These are phyloP conservation scores for Tetrastigma voinierianum DNA, from an alignment of 164 flowering plant genomes.

Conservation along the genomic window DNA sequence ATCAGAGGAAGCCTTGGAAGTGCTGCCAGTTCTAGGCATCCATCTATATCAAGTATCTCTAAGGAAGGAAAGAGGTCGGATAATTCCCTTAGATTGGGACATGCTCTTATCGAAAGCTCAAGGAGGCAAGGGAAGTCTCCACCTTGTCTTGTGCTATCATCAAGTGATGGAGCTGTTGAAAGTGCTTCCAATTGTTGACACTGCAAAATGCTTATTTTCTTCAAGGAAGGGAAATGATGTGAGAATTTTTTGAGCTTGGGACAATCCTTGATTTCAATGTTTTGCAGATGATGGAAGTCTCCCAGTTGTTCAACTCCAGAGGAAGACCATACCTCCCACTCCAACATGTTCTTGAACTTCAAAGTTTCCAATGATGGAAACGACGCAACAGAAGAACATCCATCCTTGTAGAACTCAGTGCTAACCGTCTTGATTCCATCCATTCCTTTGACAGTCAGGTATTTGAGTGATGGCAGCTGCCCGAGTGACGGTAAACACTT, in stretches of 20 bases:
- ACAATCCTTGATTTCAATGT: constrained; percentile 5
- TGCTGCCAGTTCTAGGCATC: not conserved
- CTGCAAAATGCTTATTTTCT: not conserved
- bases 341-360: constrained; percentile 22
- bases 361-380: constrained; percentile 27
- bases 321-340: constrained; percentile 27
- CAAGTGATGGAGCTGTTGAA: not conserved
- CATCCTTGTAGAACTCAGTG: constrained; percentile 20
- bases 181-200: not conserved
- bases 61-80: constrained; percentile 5
- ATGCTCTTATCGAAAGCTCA: constrained; percentile 9
- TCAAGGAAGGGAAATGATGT: constrained; percentile 1
- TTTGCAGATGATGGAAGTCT: not conserved
- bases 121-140: constrained; percentile 18
- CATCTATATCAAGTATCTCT: constrained; percentile 7
- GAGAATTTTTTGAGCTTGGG: constrained; percentile 11
- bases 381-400: not conserved
- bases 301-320: constrained; percentile 4
- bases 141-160: not conserved
- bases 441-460: constrained; percentile 15
- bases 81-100: constrained; percentile 19
- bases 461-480: constrained; percentile 23
- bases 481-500: constrained; percentile 27
- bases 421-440: constrained; percentile 16
- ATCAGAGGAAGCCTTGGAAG: constrained; percentile 17